phyloP scores from a whole-genome alignment of 2,329 filamentous ascomycete species.

The Xylaria sp. region DNA sequence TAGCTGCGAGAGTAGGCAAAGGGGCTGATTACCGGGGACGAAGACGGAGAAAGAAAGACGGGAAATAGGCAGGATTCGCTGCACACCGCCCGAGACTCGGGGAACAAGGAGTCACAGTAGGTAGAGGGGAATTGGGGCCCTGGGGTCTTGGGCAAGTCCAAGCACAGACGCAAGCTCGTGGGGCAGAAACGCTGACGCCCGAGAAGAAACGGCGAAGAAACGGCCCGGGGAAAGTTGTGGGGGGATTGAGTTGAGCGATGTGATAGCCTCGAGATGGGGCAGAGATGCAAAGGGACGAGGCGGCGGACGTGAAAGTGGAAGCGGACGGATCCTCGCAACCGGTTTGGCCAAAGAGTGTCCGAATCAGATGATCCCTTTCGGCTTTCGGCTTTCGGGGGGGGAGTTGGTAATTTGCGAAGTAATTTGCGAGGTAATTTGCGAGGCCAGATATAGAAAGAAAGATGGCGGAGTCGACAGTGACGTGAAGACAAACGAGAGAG shows the following conservation, averaged over 20 bases:
- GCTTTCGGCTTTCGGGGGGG: no score
- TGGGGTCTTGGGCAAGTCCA: conserved; percentile 30
- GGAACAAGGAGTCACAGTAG: conserved; percentile 11
- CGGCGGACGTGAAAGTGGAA: not conserved
- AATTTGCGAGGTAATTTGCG: no score
- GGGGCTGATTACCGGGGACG: not conserved
- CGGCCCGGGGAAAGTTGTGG: conserved; percentile 22
- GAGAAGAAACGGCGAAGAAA: conserved; percentile 17
- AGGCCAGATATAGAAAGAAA: not conserved
- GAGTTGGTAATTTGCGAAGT: not conserved
- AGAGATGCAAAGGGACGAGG: not conserved
- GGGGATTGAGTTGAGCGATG: not conserved
- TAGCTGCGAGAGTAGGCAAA: not conserved
- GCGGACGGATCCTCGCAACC: no score
- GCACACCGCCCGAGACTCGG: conserved; percentile 19
- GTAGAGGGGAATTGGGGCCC: conserved; percentile 15
- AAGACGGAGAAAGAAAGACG: not conserved
- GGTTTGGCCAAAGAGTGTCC: no score
- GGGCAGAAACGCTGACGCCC: conserved; percentile 28
- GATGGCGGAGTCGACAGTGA: not conserved
- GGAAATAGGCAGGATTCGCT: conserved; percentile 14
- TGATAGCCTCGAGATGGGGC: conserved; percentile 1
- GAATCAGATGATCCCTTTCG: no score
- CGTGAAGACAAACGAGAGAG: not conserved
- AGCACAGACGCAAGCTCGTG: conserved; percentile 16